Percentiles rank a stretch among this genome's conserved stretches.
Evolutionary conservation across 805 yeast species (phyloP).

Genomic region (Nakazawaea ernobii): DNA sequence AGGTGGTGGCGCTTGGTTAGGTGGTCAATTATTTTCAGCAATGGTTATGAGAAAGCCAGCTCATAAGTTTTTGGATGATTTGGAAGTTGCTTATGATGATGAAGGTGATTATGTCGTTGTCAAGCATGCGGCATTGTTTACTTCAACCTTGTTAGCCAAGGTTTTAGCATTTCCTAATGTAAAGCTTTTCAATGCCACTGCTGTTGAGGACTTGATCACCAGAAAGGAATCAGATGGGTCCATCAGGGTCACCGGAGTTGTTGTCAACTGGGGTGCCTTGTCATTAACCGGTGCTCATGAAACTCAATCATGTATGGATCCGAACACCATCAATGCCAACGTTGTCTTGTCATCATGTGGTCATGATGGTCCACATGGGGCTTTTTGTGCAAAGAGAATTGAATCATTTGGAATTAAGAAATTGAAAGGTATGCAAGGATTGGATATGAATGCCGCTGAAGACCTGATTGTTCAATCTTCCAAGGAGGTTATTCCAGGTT

Average conservation of each 20-base stretch:
- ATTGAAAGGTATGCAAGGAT: constrained; percentile 69
- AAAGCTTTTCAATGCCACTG: constrained; percentile 73
- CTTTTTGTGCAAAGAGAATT: constrained; percentile 68
- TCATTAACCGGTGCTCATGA: constrained; percentile 56
- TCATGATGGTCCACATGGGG: constrained; percentile 82
- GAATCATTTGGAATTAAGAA: constrained; percentile 42
- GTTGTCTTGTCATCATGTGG: constrained; percentile 72
- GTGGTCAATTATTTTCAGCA: constrained; percentile 72
- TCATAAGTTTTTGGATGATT: constrained; percentile 57
- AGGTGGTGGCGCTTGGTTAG: constrained; percentile 79
- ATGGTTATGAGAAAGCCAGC: constrained; percentile 80
- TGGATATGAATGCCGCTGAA: constrained; percentile 75
- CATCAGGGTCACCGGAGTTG: constrained; percentile 70
- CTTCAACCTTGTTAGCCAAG: constrained; percentile 64
- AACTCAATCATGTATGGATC: constrained; percentile 78
- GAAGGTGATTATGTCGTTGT: constrained; percentile 79
- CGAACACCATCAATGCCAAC: constrained; percentile 64
- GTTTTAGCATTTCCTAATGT: constrained; percentile 69
- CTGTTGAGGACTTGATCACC: constrained; percentile 76
- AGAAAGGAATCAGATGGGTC: constrained; percentile 55
- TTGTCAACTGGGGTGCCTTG: constrained; percentile 78
- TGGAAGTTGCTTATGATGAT: constrained; percentile 64
- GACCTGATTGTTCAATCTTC: constrained; percentile 69
- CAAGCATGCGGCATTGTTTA: constrained; percentile 74
- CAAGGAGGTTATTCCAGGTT: constrained; percentile 59